Evolutionary conservation across 2,329 filamentous ascomycete species (phyloP).

Genomic region (Bertia moriformis): DNA sequence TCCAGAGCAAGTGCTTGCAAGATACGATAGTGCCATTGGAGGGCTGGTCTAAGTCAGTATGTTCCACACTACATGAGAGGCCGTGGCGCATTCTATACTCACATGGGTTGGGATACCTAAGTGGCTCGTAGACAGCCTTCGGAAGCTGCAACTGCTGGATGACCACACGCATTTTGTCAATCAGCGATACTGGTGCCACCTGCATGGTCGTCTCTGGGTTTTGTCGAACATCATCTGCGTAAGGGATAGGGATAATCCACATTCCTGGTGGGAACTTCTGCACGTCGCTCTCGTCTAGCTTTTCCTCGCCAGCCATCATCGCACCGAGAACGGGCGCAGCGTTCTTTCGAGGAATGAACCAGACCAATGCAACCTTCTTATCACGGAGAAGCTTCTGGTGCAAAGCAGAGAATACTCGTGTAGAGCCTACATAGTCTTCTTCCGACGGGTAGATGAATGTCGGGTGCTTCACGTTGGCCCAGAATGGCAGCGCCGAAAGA

Average conservation of each 20-base stretch:
- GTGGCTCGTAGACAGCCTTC: constrained; percentile 68
- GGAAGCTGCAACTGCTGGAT: constrained; percentile 80
- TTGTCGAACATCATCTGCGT: constrained; percentile 72
- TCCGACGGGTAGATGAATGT: constrained; percentile 92
- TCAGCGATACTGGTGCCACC: constrained; percentile 53
- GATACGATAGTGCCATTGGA: constrained; percentile 97
- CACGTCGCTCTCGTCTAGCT: constrained; percentile 47
- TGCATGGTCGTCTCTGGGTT: constrained; percentile 44
- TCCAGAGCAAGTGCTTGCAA: constrained; percentile 82
- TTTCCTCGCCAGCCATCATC: constrained; percentile 61
- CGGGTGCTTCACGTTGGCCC: constrained; percentile 75
- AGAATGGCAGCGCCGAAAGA: constrained; percentile 56
- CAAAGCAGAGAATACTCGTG: constrained; percentile 78
- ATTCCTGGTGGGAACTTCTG: constrained; percentile 68
- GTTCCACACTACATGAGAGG: too few species aligned
- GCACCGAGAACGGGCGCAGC: constrained; percentile 68
- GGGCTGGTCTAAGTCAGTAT: too few species aligned
- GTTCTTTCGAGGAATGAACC: constrained; percentile 75
- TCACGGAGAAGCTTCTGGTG: constrained; percentile 73
- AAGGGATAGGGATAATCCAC: constrained; percentile 80
- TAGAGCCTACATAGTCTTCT: constrained; percentile 77
- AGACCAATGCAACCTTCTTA: constrained; percentile 72
- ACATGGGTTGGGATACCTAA: constrained; percentile 72
- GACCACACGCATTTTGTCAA: constrained; percentile 68
- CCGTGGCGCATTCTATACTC: too few species aligned